Evolutionary conservation across 192 early-diverging fungal species (phyloP).

Genomic region (Backusella australiensis): DNA sequence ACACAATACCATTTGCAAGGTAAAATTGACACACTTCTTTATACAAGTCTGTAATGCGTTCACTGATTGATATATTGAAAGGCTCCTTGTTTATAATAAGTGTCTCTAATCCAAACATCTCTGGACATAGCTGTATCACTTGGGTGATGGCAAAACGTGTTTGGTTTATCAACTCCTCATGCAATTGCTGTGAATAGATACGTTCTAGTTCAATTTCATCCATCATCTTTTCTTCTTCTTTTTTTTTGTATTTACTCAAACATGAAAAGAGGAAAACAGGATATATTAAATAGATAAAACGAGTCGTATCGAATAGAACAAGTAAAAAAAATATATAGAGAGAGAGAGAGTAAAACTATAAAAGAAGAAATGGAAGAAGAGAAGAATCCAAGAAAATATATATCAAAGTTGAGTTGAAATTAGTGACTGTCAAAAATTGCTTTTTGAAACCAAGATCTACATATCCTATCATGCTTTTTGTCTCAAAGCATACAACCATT

Average conservation of each 20-base stretch:
- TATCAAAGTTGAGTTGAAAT: background rate
- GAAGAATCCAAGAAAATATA: background rate
- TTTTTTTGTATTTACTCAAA: background rate
- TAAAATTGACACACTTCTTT: constrained; percentile 19
- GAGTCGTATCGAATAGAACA: background rate
- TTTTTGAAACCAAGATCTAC: background rate
- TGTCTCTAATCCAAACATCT: constrained; percentile 27
- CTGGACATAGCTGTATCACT: constrained; percentile 18
- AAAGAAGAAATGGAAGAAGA: background rate
- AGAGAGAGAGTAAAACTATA: background rate
- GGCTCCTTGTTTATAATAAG: background rate
- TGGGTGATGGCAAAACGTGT: constrained; percentile 14
- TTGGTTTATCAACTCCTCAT: constrained; percentile 18
- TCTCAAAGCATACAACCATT: background rate
- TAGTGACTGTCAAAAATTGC: background rate
- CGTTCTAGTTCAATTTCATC: constrained; percentile 21
- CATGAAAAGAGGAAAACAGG: background rate
- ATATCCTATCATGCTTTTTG: background rate
- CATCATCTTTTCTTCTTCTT: background rate
- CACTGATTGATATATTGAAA: background rate
- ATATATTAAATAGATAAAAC: background rate
- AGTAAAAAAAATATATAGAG: background rate
- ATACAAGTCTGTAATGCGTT: constrained; percentile 16
- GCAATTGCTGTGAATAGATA: constrained; percentile 23
- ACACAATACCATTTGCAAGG: constrained; percentile 10